A percentile compares a stretch with the other conserved stretches of the same genome.
phyloP scores from a whole-genome alignment of 345 rosid species.

The Schrenkiella parvula region DNA sequence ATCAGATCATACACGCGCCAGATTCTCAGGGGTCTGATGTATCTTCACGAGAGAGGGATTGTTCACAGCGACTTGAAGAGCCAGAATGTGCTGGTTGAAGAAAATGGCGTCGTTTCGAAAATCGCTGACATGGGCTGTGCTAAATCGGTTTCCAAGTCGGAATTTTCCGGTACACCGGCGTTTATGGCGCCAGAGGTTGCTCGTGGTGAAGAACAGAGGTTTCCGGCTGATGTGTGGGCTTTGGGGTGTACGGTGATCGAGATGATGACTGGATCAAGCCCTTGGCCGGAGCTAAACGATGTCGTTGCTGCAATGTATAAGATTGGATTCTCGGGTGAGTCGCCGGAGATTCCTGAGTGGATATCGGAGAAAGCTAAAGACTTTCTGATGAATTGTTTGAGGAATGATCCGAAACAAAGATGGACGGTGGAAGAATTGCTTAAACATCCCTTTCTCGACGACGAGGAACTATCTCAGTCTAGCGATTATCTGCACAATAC shows the following conservation, averaged over 20 bases:
- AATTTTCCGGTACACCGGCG: slow-evolving; percentile 72
- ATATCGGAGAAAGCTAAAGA: slow-evolving; percentile 54
- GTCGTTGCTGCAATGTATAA: slow-evolving; percentile 59
- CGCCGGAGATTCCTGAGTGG: slow-evolving; percentile 57
- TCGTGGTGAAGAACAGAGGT: slow-evolving; percentile 76
- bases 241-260: slow-evolving; percentile 75
- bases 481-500: neutral
- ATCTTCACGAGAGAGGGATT: slow-evolving; percentile 54
- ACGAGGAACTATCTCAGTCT: slow-evolving; percentile 4
- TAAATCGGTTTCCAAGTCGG: slow-evolving; percentile 31
- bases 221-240: slow-evolving; percentile 81
- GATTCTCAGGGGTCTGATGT: slow-evolving; percentile 50
- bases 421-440: slow-evolving; percentile 60
- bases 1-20: slow-evolving; percentile 39
- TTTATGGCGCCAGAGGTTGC: slow-evolving; percentile 94
- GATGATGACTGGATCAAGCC: slow-evolving; percentile 62
- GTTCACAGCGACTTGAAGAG: slow-evolving; percentile 84
- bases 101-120: slow-evolving; percentile 41
- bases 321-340: slow-evolving; percentile 65
- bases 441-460: slow-evolving; percentile 57
- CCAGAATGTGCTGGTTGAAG: slow-evolving; percentile 54
- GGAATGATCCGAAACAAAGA: slow-evolving; percentile 52
- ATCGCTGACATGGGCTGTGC: slow-evolving; percentile 85
- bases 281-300: slow-evolving; percentile 62
- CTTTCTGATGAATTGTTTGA: slow-evolving; percentile 59